A percentile compares a stretch with the other conserved stretches of the same genome.
Evolutionary conservation across 2,329 filamentous ascomycete species (phyloP).

Genomic region (Geosmithia morbida): DNA sequence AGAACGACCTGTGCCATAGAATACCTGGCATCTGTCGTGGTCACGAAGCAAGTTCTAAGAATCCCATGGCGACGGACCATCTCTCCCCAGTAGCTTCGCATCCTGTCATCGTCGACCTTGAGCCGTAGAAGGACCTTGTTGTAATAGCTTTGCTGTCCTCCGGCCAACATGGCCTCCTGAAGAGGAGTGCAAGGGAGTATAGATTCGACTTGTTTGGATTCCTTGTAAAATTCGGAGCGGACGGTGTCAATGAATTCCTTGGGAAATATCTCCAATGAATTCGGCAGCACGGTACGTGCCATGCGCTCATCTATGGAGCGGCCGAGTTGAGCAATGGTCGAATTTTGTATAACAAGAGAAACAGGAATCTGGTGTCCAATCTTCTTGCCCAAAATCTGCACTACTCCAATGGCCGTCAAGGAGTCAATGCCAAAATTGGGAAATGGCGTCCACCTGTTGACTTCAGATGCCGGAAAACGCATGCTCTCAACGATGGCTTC

Average conservation of each 20-base stretch:
- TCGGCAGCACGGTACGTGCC: background rate
- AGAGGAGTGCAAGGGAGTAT: slow-evolving; percentile 74
- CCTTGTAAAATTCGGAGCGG: slow-evolving; percentile 13
- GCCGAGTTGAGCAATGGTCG: slow-evolving; percentile 49
- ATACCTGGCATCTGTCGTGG: slow-evolving; percentile 42
- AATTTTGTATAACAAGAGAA: slow-evolving; percentile 53
- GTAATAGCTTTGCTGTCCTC: slow-evolving; percentile 43
- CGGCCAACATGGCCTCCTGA: slow-evolving; percentile 72
- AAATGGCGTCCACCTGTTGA: slow-evolving; percentile 57
- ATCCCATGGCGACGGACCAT: slow-evolving; percentile 59
- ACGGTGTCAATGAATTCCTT: slow-evolving; percentile 11
- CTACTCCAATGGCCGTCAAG: slow-evolving; percentile 61
- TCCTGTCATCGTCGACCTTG: slow-evolving; percentile 25
- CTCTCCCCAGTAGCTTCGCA: slow-evolving; percentile 46
- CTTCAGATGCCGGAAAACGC: slow-evolving; percentile 22
- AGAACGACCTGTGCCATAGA: slow-evolving; percentile 65
- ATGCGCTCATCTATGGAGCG: slow-evolving; percentile 7
- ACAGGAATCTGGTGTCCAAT: slow-evolving; percentile 41
- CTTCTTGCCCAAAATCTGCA: slow-evolving; percentile 35
- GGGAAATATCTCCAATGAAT: slow-evolving; percentile 10
- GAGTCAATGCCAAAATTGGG: slow-evolving; percentile 73
- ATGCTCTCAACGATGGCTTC: slow-evolving; percentile 36
- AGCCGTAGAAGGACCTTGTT: slow-evolving; percentile 58
- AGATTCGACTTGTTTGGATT: slow-evolving; percentile 25
- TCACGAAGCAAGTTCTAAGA: slow-evolving; percentile 60